Evolutionary conservation across 2,329 filamentous ascomycete species (phyloP).

Genomic region (Aphanocladium album): DNA sequence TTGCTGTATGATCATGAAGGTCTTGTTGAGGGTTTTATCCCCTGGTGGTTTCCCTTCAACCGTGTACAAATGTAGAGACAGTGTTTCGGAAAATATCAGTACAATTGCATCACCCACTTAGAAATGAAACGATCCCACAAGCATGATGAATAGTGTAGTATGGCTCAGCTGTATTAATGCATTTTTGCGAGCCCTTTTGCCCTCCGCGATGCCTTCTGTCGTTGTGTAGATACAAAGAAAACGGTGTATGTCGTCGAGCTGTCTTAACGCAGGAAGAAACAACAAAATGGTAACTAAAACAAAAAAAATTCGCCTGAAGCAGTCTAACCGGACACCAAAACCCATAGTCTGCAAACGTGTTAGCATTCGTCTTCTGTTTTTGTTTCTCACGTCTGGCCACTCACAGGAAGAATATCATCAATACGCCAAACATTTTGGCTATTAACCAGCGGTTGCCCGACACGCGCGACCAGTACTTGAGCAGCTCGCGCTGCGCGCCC

Average conservation of each 20-base stretch:
- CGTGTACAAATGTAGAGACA: no score
- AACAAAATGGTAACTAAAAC: neutral
- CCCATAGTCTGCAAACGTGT: slow-evolving; percentile 30
- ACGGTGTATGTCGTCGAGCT: neutral
- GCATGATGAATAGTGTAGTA: neutral
- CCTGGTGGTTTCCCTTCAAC: no score
- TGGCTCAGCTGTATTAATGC: slow-evolving; percentile 1
- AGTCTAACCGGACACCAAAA: slow-evolving; percentile 33
- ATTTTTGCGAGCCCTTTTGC: slow-evolving; percentile 2
- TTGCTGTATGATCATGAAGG: no score
- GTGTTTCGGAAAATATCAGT: no score
- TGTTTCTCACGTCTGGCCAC: slow-evolving; percentile 15
- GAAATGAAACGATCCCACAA: no score
- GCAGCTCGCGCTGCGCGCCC: slow-evolving; percentile 85
- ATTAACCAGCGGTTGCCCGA: slow-evolving; percentile 95
- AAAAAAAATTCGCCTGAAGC: neutral
- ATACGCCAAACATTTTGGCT: slow-evolving; percentile 70
- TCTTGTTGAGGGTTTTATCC: no score
- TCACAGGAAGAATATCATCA: slow-evolving; percentile 88
- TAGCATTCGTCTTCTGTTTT: slow-evolving; percentile 9
- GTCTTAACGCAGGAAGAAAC: neutral
- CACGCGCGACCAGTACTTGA: slow-evolving; percentile 95
- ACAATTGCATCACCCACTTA: no score
- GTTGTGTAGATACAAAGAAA: slow-evolving; percentile 9
- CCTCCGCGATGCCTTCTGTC: neutral